phyloP scores from a whole-genome alignment of 495 filamentous ascomycete species.

The Aspergillus bertholletiae region DNA sequence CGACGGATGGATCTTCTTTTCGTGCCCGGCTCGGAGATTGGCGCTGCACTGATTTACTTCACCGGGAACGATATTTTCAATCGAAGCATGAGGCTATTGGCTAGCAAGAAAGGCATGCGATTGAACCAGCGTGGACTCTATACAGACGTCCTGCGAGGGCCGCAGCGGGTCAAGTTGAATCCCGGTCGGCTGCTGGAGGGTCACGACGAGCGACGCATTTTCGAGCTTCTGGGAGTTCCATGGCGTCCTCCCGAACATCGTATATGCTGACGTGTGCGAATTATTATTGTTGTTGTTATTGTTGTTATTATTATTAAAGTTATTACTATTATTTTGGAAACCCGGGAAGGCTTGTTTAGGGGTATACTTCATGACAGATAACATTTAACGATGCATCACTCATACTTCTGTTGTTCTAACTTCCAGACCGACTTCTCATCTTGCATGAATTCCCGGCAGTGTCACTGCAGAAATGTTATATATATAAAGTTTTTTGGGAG shows the following conservation, averaged over 20 bases:
- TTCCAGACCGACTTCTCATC: slow-evolving; percentile 16
- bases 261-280: slow-evolving; percentile 54
- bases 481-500: too few species aligned
- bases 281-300: too few species aligned
- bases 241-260: slow-evolving; percentile 82
- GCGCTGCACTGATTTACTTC: slow-evolving; percentile 91
- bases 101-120: slow-evolving; percentile 79
- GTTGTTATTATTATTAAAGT: slow-evolving; percentile 3
- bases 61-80: slow-evolving; percentile 98
- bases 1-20: slow-evolving; percentile 84
- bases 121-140: slow-evolving; percentile 85
- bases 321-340: slow-evolving; percentile 1
- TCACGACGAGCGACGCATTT: slow-evolving; percentile 76
- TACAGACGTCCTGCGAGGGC: slow-evolving; percentile 64
- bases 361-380: slow-evolving; percentile 9
- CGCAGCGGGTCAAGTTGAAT: slow-evolving; percentile 59
- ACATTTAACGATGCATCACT: slow-evolving; percentile 2
- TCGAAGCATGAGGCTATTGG: slow-evolving; percentile 76
- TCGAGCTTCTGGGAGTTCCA: slow-evolving; percentile 79
- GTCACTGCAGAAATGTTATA: not conserved
- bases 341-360: not conserved
- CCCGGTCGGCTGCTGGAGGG: slow-evolving; percentile 73
- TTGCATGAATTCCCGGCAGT: not conserved
- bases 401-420: slow-evolving; percentile 1
- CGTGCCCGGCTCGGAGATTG: slow-evolving; percentile 76